Evolutionary conservation across 1,139 yeast genomes (phyloP).

Genomic region (Scheffersomyces parashehatae): DNA sequence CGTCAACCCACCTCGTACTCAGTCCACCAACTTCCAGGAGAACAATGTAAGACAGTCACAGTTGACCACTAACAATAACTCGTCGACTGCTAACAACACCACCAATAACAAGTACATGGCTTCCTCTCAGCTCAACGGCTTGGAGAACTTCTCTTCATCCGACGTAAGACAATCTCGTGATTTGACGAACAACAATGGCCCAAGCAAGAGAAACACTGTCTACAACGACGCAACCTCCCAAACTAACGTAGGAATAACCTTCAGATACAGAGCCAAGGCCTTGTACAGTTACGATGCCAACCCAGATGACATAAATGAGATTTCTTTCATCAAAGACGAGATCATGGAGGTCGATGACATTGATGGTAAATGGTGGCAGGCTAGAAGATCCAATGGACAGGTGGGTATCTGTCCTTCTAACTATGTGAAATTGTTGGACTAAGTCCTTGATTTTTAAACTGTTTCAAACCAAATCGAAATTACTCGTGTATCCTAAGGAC

Average conservation of each 20-base stretch:
- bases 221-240: constrained; percentile 7
- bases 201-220: constrained; percentile 4
- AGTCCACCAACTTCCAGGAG: constrained; percentile 31
- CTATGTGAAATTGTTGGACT: constrained; percentile 72
- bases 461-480: background rate
- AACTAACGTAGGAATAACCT: constrained; percentile 40
- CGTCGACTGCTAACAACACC: constrained; percentile 21
- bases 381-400: constrained; percentile 83
- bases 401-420: constrained; percentile 97
- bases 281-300: constrained; percentile 88
- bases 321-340: constrained; percentile 88
- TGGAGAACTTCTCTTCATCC: constrained; percentile 53
- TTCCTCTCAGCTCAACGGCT: constrained; percentile 57
- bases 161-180: constrained; percentile 39
- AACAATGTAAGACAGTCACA: constrained; percentile 40
- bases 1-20: constrained; percentile 23
- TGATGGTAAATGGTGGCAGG: constrained; percentile 99
- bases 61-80: constrained; percentile 23
- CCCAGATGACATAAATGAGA: constrained; percentile 91
- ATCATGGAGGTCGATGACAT: constrained; percentile 88
- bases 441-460: background rate
- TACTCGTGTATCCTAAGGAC: background rate
- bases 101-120: constrained; percentile 47
- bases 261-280: constrained; percentile 86
- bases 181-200: constrained; percentile 24